These are phyloP conservation scores for Dipsacomyces acuminosporus DNA, from an alignment of 371 early-diverging fungal genomes.

Conservation along the genomic window DNA sequence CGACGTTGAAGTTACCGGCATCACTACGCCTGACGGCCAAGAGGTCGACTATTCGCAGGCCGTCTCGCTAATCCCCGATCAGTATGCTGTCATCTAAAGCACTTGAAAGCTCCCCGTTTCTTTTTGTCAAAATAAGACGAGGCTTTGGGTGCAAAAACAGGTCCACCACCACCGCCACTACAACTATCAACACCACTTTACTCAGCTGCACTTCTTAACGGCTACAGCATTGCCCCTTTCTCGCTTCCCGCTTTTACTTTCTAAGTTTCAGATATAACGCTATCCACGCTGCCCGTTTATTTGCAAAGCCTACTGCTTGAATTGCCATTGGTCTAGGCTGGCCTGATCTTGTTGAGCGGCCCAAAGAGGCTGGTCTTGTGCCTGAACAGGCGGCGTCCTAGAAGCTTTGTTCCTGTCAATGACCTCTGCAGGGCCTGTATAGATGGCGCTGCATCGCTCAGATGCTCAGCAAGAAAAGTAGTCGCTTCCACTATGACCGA, in stretches of 20 bases:
- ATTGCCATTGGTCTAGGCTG: no score
- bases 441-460: slow-evolving; percentile 5
- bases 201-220: no score
- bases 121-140: no score
- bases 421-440: slow-evolving; percentile 13
- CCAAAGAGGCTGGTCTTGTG: slow-evolving; percentile 19
- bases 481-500: slow-evolving; percentile 5
- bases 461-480: slow-evolving; percentile 8
- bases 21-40: slow-evolving; percentile 56
- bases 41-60: slow-evolving; percentile 62
- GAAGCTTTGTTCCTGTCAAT: slow-evolving; percentile 14
- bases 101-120: no score
- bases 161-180: no score
- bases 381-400: slow-evolving; percentile 19
- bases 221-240: neutral
- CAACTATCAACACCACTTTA: no score
- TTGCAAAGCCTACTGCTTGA: no score
- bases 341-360: slow-evolving; percentile 16
- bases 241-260: no score
- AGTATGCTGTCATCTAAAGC: slow-evolving; percentile 59
- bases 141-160: no score
- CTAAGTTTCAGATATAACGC: neutral
- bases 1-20: slow-evolving; percentile 66
- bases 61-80: slow-evolving; percentile 59
- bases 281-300: neutral